Evolutionary conservation across 1,284 basidiomycete genomes (phyloP), one percentile per base, ranked within the genome.

Genomic region (Apiotrichum sp.): DNA sequence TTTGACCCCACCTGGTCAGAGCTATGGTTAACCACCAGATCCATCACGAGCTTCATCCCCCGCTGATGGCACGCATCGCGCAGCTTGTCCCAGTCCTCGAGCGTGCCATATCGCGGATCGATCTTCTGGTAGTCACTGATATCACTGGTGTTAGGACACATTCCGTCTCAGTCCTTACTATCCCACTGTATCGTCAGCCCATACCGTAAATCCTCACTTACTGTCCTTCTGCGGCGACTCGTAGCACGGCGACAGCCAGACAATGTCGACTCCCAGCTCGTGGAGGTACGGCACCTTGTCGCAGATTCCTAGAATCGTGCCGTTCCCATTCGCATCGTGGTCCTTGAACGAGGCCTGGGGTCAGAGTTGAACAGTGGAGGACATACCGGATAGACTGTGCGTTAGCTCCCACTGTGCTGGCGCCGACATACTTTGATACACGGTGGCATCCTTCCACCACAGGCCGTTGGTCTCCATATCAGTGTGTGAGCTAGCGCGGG

Each of bases 21-120:
- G 8, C 33, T 35, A 62, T 79, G 78, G 62, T 80, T 80, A 56
- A 79, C 70, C 31, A 80, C 78, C 6, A 80, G 65, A 56, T 80
- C 78, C 64, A 78, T 69, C 47, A 78, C 66, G 41, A 78, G 63
- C 64, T 76, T 77, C 65, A 80, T 69, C 6, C 72, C 76, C 22
- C 68, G 63, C 39, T 65, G 58, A 52, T 78, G 74, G 48, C 67
- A 66, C 32, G 65, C 70, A 22, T 68, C 62, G 57, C 71, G 67
- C 14, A 80, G 58, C 36, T 62, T 65, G 44, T 80, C 76, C 64
- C 73, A 73, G 62, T 80, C 78, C 2, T 65, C 67, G 38, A 79
- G 57, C 2, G 73, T 76, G 8, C 79, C 79, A 59, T 77, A 80
- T 32, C 69, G 68, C 14, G 66, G 67, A 58, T 78, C 69, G 38